These are phyloP conservation scores for Chaetomium olivaceum DNA, from an alignment of 2,329 filamentous ascomycete genomes.

Conservation along the genomic window DNA sequence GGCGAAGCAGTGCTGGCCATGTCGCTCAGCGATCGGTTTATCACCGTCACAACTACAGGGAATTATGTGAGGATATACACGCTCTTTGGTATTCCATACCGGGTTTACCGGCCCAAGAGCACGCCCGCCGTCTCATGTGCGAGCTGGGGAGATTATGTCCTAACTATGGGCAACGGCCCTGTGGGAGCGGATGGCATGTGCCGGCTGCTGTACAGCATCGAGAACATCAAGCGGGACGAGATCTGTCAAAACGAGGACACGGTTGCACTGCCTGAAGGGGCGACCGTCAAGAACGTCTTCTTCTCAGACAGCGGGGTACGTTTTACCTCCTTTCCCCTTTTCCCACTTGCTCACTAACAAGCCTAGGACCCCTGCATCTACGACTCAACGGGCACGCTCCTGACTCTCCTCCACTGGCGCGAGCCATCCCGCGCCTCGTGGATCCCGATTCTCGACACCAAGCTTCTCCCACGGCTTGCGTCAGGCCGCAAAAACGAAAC, in stretches of 20 bases:
- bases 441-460: slow-evolving; percentile 91
- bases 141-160: slow-evolving; percentile 93
- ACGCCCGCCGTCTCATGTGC: slow-evolving; percentile 88
- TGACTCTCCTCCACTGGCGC: slow-evolving; percentile 90
- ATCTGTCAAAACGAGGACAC: slow-evolving; percentile 94
- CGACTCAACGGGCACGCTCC: slow-evolving; percentile 84
- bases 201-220: slow-evolving; percentile 83
- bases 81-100: slow-evolving; percentile 84
- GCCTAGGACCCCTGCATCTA: slow-evolving; percentile 88
- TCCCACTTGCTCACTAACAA: not conserved
- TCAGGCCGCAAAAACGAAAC: slow-evolving; percentile 82
- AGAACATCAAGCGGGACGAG: slow-evolving; percentile 91
- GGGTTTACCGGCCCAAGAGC: slow-evolving; percentile 89
- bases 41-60: slow-evolving; percentile 82
- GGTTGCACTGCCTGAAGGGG: slow-evolving; percentile 76
- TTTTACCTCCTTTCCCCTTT: slow-evolving; percentile 32
- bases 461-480: slow-evolving; percentile 75
- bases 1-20: slow-evolving; percentile 88
- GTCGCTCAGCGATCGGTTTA: slow-evolving; percentile 85
- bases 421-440: slow-evolving; percentile 80
- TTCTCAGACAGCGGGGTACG: slow-evolving; percentile 87
- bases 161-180: slow-evolving; percentile 91
- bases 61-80: slow-evolving; percentile 93
- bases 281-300: slow-evolving; percentile 77
- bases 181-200: slow-evolving; percentile 76